Percentiles rank a stretch among this genome's conserved stretches.
Evolutionary conservation across 1,139 yeast species (phyloP).

Genomic region (Yamadazyma pseudoaaseri): DNA sequence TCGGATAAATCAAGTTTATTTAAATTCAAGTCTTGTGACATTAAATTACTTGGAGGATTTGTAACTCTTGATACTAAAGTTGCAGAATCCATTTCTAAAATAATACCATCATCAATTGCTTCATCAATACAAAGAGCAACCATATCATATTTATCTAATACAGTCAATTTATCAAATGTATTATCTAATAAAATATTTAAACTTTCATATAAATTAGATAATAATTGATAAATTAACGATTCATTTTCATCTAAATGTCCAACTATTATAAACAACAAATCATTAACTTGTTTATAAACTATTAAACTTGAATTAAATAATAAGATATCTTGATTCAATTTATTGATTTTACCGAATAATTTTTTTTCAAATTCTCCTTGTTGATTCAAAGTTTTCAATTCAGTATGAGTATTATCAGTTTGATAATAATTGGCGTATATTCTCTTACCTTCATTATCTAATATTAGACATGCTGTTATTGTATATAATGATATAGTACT

Average conservation of each 20-base stretch:
- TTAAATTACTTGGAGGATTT: slow-evolving; percentile 54
- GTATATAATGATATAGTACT: slow-evolving; percentile 70
- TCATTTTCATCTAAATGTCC: slow-evolving; percentile 82
- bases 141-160: slow-evolving; percentile 83
- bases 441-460: slow-evolving; percentile 81
- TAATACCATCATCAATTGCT: slow-evolving; percentile 86
- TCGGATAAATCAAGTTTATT: slow-evolving; percentile 79
- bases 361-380: slow-evolving; percentile 77
- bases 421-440: slow-evolving; percentile 82
- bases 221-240: slow-evolving; percentile 71
- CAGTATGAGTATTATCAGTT: slow-evolving; percentile 16
- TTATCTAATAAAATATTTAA: slow-evolving; percentile 73
- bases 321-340: slow-evolving; percentile 77
- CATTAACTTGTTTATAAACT: slow-evolving; percentile 84
- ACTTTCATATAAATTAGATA: slow-evolving; percentile 78
- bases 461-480: slow-evolving; percentile 70
- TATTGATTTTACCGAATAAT: slow-evolving; percentile 71
- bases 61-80: slow-evolving; percentile 89
- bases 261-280: slow-evolving; percentile 69
- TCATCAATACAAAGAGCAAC: slow-evolving; percentile 87
- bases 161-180: slow-evolving; percentile 74
- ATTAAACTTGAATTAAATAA: slow-evolving; percentile 76
- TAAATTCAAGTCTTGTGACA: slow-evolving; percentile 45
- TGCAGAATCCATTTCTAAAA: slow-evolving; percentile 85
- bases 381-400: slow-evolving; percentile 49